phyloP scores from a whole-genome alignment of 176 grass and related monocot genomes.

The Elaeis guineensis region DNA sequence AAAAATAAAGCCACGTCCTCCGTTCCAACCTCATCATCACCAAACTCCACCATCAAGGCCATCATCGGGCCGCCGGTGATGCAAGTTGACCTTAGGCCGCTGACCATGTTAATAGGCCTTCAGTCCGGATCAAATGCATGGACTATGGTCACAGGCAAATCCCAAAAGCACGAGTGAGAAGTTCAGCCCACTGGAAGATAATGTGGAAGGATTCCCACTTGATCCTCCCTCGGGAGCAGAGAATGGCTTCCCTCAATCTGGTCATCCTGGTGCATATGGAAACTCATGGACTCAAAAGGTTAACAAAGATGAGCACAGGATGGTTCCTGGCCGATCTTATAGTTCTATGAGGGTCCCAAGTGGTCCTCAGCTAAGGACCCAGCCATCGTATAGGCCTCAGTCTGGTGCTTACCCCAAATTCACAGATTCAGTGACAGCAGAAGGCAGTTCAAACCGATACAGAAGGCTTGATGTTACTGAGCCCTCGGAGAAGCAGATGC shows the following conservation, averaged over 20 bases:
- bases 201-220: conserved; percentile 46
- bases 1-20: too few relatives aligned
- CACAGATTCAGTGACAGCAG: conserved; percentile 1
- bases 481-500: conserved; percentile 21
- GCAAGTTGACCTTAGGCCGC: too few relatives aligned
- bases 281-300: conserved; percentile 50
- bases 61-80: too few relatives aligned
- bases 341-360: conserved; percentile 51
- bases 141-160: conserved; percentile 32
- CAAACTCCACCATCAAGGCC: too few relatives aligned
- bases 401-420: conserved; percentile 36
- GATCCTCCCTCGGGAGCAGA: conserved; percentile 24
- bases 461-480: conserved; percentile 44
- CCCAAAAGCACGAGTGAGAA: conserved; percentile 39
- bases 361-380: conserved; percentile 17
- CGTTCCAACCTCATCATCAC: too few relatives aligned
- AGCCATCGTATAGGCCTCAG: conserved; percentile 22
- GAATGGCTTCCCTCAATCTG: conserved; percentile 3
- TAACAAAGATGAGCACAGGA: conserved; percentile 17
- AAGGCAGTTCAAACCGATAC: conserved; percentile 3
- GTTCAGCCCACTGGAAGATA: conserved; percentile 49
- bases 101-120: too few relatives aligned
- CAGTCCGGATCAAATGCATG: too few relatives aligned
- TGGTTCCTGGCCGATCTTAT: conserved; percentile 24
- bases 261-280: conserved; percentile 47